Conservation (phyloP, 176 grass and related monocot genomes). For the Oryza meyeriana region DNA sequence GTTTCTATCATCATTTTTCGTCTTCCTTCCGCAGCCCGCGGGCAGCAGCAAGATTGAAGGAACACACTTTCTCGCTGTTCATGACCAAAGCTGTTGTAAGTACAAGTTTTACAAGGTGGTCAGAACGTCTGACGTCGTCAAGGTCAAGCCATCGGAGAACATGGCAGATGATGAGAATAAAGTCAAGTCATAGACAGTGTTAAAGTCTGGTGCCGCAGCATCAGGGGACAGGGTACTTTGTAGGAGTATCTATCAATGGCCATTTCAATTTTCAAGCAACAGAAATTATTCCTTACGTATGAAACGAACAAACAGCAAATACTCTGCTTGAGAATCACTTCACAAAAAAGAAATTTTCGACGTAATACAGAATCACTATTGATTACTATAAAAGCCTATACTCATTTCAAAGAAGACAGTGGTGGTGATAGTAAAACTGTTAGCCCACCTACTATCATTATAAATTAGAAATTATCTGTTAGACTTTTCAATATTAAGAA, state of each 20-base stretch:
- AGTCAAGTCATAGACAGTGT: background rate
- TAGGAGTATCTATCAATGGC: background rate
- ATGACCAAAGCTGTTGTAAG: background rate
- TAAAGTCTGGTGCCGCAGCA: slow-evolving; percentile 23
- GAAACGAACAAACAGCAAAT: background rate
- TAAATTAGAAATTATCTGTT: too few species aligned
- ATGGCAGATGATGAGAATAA: slow-evolving; percentile 9
- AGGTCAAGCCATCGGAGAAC: background rate
- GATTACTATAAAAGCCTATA: too few species aligned
- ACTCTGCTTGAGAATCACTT: slow-evolving; percentile 18
- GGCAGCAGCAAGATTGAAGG: background rate
- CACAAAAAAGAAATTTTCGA: background rate
- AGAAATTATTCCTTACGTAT: slow-evolving; percentile 29
- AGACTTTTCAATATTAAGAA: too few species aligned
- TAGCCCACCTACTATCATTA: too few species aligned
- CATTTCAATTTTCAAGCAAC: slow-evolving; percentile 16
- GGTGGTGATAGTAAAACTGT: too few species aligned
- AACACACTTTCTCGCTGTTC: background rate
- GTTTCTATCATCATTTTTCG: background rate
- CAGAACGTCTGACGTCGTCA: background rate
- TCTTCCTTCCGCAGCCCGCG: background rate
- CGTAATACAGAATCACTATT: background rate
- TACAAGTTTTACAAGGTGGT: background rate
- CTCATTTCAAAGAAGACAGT: too few species aligned
- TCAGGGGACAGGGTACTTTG: slow-evolving; percentile 17